Evolutionary conservation across 2,329 filamentous ascomycete species (phyloP).

Genomic region (Alternaria novae-zelandiae): DNA sequence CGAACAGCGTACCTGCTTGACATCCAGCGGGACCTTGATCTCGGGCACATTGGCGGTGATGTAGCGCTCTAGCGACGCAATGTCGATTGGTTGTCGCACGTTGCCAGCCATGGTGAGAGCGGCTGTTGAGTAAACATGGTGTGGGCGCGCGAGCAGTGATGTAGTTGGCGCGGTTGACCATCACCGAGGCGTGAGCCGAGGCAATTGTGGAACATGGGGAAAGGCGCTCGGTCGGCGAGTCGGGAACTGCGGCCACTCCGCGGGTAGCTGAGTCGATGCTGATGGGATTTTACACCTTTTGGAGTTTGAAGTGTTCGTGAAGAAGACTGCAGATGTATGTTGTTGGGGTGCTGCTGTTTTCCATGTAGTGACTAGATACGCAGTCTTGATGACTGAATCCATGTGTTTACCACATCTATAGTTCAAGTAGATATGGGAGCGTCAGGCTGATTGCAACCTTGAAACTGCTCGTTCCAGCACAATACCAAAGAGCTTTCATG

Average conservation of each 20-base stretch:
- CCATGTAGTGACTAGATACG: not conserved
- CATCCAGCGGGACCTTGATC: conserved; percentile 80
- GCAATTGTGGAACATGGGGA: conserved; percentile 19
- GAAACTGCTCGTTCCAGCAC: not conserved
- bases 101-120: conserved; percentile 73
- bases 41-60: conserved; percentile 78
- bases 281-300: not conserved
- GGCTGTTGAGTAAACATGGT: conserved; percentile 20
- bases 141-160: conserved; percentile 14
- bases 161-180: conserved; percentile 21
- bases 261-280: not conserved
- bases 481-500: not conserved
- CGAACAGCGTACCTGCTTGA: conserved; percentile 77
- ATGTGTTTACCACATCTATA: not conserved
- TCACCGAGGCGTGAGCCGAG: conserved; percentile 13
- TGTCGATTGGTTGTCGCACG: conserved; percentile 89
- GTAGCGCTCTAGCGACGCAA: conserved; percentile 79
- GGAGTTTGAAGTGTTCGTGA: not conserved
- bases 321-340: not conserved
- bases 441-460: not conserved
- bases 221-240: conserved; percentile 12
- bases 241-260: conserved; percentile 11
- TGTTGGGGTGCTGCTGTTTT: not conserved
- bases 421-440: not conserved
- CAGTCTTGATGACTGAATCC: not conserved